Evolutionary conservation across 1,139 yeast genomes (phyloP), one percentile per base, ranked within the genome.

Genomic region (Candida glucosophila): DNA sequence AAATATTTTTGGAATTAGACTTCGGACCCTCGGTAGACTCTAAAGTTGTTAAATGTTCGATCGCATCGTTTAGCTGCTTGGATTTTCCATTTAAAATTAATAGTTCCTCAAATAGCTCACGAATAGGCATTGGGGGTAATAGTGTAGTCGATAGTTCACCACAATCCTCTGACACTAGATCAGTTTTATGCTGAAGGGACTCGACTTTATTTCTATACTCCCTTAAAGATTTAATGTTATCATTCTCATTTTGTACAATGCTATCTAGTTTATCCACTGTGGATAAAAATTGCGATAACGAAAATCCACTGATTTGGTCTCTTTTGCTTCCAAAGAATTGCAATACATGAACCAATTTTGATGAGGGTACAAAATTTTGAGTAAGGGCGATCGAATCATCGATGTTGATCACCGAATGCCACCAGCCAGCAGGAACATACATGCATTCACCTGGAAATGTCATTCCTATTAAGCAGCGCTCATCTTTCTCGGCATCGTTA

Each of bases 401-500:
- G 14, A 86, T 46, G 42, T 86, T 86, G 14, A 85, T 81, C 15
- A 86, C 96, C 21, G 76, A 61, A 55, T 86, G 96, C 96, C 96
- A 86, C 96, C 96, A 86, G 1, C 94, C 93, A 12, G 88, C 67
- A 3, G 96, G 96, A 4, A 86, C 96, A 45, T 80, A 74, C 67
- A 85, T 70, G 37, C 85, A 77, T 47, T 86, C 93, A 5, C 90
- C 90, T 0, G 88, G 81, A 37, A 74, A 74, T 0, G 93, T 79
- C 8, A 85, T 59, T 1, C 83, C 92, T 13, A 85, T 73, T 22
- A 63, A 47, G 35, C 83, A 77, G 29, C 65, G 67, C 4, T 60
- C 58, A 9, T 70, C 43, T 29, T 55, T 58, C 8, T 57, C 37
- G 2, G 64, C 45, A 43, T 78, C 90, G 38, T 77, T 73, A 57